Base-by-base conservation (phyloP, 1,284 basidiomycete genomes). In the Leccinum pachyderme region DNA sequence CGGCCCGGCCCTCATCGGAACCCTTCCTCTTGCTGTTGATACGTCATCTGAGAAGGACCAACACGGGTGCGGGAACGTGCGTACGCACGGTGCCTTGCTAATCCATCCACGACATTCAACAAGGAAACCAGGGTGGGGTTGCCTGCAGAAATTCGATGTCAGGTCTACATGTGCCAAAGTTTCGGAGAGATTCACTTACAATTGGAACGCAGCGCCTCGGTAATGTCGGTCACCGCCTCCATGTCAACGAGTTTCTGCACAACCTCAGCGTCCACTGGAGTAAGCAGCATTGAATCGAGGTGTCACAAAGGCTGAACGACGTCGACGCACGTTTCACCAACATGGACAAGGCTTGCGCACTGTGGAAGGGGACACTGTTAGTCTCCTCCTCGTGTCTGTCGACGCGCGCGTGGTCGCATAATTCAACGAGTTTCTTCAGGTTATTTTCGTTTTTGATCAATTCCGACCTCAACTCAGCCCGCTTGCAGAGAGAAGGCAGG, bases 401-500 rank as follows among this genome's bases (percentile, higher is more conserved):
- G 1, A 61, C 31, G 8, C 56, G 61, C 7, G 41, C 25, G 28
- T 29, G 49, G 22, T 64, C 59, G 15, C 63, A 71, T 3, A 60
- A 43, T 11, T 51, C 35, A 47, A 68, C 56, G 18, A 69, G 55
- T 9, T 9, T 46, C 22, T 51, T 49, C 52, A 69, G n/a, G 33
- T 68, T 18, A 18, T 18, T 64, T 12, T 49, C 51, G 0, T 71
- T n/a, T 13, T n/a, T 56, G 13, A 69, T 44, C 5, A 69, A 25
- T 25, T 47, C 49, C 2, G 31, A 29, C 33, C 44, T 62, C 41
- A 72, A 45, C 3, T 60, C 54, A 2, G 11, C 0, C 22, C 55
- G 54, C 32, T 69, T 65, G 53, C 65, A 72, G 27, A 72, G 65
- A 11, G 70, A 68, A 0, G 63, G 70, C 2, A 69, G 32, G 22